Base-by-base conservation (phyloP, 169 alveolate genomes). In the Theileria annulata region DNA sequence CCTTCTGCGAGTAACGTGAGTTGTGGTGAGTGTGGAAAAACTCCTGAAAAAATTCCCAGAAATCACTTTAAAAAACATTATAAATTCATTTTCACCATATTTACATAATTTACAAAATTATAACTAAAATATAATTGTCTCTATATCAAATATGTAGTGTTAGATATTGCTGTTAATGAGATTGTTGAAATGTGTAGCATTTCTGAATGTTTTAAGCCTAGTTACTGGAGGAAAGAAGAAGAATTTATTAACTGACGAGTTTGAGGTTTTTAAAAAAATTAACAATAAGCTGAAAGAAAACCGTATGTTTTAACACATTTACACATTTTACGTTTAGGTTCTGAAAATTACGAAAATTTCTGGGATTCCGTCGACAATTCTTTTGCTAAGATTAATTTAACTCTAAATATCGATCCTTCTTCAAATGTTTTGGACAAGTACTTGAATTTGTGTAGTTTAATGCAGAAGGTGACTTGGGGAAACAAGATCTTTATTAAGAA, bases 401-500 rank as follows among this genome's bases (percentile, higher is more conserved):
- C 86, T 12, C 62, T 82, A 60, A 68, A 82, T 28, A 69, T 82
- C 10, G 89, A 82, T 47, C 76, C 86, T 5, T 68, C 21, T n/a
- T 75, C 89, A 0, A 56, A 75, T 17, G 71, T 82, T 12, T 13
- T 56, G 28, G 51, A 51, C 4, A 47, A 77, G 33, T 51, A 58
- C 42, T 69, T 84, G 30, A 77, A 37, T 28, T 74, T 84, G 47
- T 17, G 27, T 67, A 77, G 63, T 67, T 54, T 84, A 30, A 84
- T 84, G 83, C 90, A 84, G 33, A 77, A 76, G 79, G 68, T 84
- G 35, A 58, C 42, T 58, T 84, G 87, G 86, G 90, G 90, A 15
- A 80, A 84, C 67, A 64, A 77, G 13, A 17, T 84, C 21, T 84
- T 78, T 30, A 33, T 84, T 13, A 71, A 59, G 71, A 28, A 27